Conservation (phyloP, 164 flowering plant species). For the Vitis amurensis region DNA sequence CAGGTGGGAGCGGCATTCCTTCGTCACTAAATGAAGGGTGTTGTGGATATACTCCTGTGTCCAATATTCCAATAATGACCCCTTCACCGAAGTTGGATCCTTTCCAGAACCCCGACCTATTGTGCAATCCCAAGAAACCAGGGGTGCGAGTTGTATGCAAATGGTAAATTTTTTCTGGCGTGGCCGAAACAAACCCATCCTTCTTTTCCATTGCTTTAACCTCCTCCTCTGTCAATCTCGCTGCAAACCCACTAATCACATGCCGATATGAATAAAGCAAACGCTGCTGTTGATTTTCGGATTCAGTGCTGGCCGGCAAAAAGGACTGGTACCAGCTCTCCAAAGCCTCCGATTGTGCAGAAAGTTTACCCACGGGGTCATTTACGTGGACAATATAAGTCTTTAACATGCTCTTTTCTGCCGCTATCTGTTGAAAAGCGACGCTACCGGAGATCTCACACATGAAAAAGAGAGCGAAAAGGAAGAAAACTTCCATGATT, state of each 20-base stretch:
- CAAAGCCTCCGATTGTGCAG: slow-evolving; percentile 1
- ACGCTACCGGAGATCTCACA: too few species aligned
- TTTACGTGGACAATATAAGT: slow-evolving; percentile 19
- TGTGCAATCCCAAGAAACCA: slow-evolving; percentile 20
- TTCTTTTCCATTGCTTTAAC: slow-evolving; percentile 18
- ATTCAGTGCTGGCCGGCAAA: slow-evolving; percentile 11
- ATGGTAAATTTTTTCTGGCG: slow-evolving; percentile 6
- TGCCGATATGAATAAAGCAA: slow-evolving; percentile 25
- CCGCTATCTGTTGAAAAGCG: too few species aligned
- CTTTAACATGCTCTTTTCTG: too few species aligned
- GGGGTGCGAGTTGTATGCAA: slow-evolving; percentile 34
- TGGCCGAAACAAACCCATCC: slow-evolving; percentile 26
- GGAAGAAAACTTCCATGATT: neutral
- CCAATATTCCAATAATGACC: slow-evolving; percentile 19
- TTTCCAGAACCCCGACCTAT: slow-evolving; percentile 16
- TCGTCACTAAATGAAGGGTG: slow-evolving; percentile 26
- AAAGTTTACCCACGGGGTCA: slow-evolving; percentile 9
- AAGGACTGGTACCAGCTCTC: slow-evolving; percentile 27
- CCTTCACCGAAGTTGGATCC: slow-evolving; percentile 18
- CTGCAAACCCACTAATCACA: slow-evolving; percentile 33
- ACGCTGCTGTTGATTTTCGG: neutral
- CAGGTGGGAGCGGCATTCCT: slow-evolving; percentile 25
- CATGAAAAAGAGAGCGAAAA: too few species aligned
- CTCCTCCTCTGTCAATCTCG: slow-evolving; percentile 17
- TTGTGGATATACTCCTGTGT: slow-evolving; percentile 22